Base-by-base conservation (phyloP, 2,329 filamentous ascomycete genomes). In the Beauveria medogensis region DNA sequence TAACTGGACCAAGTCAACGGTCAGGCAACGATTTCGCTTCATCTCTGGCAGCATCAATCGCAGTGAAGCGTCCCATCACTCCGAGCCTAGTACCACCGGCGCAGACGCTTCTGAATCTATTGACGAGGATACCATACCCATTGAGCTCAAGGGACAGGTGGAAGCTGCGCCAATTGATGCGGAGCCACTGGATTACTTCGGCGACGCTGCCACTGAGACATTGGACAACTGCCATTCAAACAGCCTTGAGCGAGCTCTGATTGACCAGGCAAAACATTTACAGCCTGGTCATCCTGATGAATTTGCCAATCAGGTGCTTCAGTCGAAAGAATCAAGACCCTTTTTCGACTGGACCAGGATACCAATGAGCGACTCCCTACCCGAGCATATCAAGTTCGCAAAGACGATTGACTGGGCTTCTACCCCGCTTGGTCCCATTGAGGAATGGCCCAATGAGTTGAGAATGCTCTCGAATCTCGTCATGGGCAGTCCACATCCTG, bases 321-420 rank as follows among this genome's bases (percentile, higher is more conserved):
- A 71, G 62, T 69, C 71, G 4, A 70, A 72, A 22, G 69, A 72
- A 18, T 62, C 70, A 26, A 70, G 68, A 65, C 77, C 81, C 14
- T 88, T 85, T 37, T 93, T 92, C 69, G 91, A 95, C 72, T 94
- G 91, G 91, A 94, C 90, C 4, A 81, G 85, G 59, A 78, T 93
- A 54, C 83, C 87, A 1, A 56, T 87, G 14, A 82, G 82, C 5
- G 76, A 85, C 16, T 80, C 80, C 28, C 78, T 92, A 46, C 87
- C 88, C 2, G 75, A 79, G 9, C 90, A 94, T 69, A 88, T 93
- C 52, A 83, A 81, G 59, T 90, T 93, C 66, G 87, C 87, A 20
- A 83, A 88, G 43, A 85, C 82, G 44, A 72, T 87, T 41, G 86
- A 92, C 70, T 95, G 90, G 91, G 82, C 82, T 2, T 77, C 81